A percentile compares a stretch with the other conserved stretches of the same genome.
Conservation (phyloP, 805 yeast genomes). For the Yarrowia yakushimensis region DNA sequence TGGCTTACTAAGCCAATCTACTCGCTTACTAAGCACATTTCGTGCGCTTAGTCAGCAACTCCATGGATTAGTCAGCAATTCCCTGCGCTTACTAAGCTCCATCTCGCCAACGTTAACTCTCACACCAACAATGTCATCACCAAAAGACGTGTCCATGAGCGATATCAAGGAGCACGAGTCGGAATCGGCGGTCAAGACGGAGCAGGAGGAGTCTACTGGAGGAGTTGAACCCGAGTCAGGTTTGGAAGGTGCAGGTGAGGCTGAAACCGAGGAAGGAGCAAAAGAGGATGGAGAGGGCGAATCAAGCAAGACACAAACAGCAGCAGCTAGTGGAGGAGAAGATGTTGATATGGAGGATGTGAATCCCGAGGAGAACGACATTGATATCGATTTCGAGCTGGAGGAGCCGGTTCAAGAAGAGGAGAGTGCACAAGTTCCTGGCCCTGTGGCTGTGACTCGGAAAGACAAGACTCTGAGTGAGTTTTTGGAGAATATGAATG, state of each 20-base stretch:
- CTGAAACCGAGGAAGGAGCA: conserved; percentile 18
- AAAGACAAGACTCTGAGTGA: conserved; percentile 54
- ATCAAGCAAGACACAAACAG: neutral
- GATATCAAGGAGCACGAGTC: conserved; percentile 5
- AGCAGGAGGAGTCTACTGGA: neutral
- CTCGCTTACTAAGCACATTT: too few species aligned
- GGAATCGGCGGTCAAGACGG: neutral
- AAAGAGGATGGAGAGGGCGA: neutral
- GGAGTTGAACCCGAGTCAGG: too few species aligned
- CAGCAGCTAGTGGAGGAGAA: neutral
- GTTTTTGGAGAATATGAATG: conserved; percentile 83
- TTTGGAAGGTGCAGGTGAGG: too few species aligned
- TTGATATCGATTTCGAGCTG: conserved; percentile 29
- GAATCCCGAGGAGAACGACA: conserved; percentile 19
- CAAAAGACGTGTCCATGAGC: conserved; percentile 20
- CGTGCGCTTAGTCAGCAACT: too few species aligned
- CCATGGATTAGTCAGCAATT: too few species aligned
- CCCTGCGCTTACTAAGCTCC: conserved; percentile 1
- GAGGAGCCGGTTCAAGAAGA: conserved; percentile 12
- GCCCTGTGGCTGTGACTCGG: conserved; percentile 32
- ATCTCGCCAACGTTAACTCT: neutral
- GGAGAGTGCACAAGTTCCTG: conserved; percentile 30
- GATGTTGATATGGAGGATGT: conserved; percentile 26
- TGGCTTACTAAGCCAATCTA: too few species aligned
- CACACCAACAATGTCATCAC: neutral